Evolutionary conservation across 371 early-diverging fungal genomes (phyloP).

Genomic region (Apophysomyces ossiformis): DNA sequence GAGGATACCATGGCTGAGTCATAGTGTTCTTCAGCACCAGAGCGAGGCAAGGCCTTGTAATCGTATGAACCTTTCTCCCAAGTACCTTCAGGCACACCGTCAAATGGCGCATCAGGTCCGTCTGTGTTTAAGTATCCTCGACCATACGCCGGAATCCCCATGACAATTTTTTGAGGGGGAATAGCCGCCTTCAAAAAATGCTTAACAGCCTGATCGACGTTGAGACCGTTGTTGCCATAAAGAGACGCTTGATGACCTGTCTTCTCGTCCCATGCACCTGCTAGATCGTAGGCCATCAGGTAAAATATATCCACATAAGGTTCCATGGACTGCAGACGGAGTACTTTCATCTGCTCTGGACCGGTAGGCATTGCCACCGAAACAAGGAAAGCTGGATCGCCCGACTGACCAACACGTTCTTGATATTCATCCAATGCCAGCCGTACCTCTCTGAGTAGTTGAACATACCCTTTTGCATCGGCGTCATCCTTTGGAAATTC

Average conservation of each 20-base stretch:
- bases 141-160: slow-evolving; percentile 86
- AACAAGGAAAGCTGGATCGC: slow-evolving; percentile 60
- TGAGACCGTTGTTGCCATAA: slow-evolving; percentile 61
- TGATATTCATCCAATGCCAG: slow-evolving; percentile 57
- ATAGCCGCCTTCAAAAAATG: slow-evolving; percentile 73
- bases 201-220: slow-evolving; percentile 69
- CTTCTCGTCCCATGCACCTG: slow-evolving; percentile 71
- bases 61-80: slow-evolving; percentile 90
- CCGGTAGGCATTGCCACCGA: slow-evolving; percentile 78
- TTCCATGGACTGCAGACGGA: slow-evolving; percentile 66
- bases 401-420: slow-evolving; percentile 38
- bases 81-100: slow-evolving; percentile 70
- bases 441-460: slow-evolving; percentile 73
- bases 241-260: slow-evolving; percentile 90
- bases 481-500: slow-evolving; percentile 80
- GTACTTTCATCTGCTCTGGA: slow-evolving; percentile 58
- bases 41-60: slow-evolving; percentile 69
- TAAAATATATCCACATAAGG: slow-evolving; percentile 74
- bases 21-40: slow-evolving; percentile 68
- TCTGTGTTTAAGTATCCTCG: slow-evolving; percentile 84
- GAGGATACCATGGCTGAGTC: slow-evolving; percentile 73
- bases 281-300: slow-evolving; percentile 83
- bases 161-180: slow-evolving; percentile 77
- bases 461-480: slow-evolving; percentile 79
- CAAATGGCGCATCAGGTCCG: slow-evolving; percentile 62